Evolutionary conservation across 108 stramenopile species (phyloP).

Genomic region (Discostella pseudostelligera): DNA sequence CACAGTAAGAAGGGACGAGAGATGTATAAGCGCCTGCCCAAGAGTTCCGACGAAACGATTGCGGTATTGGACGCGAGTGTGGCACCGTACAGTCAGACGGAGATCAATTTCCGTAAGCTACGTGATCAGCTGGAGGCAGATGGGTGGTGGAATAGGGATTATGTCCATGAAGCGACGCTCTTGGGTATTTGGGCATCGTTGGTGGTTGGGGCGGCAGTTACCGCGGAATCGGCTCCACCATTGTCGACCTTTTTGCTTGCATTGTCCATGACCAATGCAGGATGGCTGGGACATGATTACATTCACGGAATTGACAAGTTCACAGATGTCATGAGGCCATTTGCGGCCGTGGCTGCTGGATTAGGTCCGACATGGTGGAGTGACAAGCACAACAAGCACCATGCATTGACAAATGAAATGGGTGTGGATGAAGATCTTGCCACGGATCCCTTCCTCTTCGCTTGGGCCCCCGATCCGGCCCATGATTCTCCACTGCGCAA

Average conservation of each 20-base stretch:
- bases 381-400: conserved; percentile 91
- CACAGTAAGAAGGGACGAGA: conserved; percentile 75
- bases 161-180: conserved; percentile 68
- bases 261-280: conserved; percentile 83
- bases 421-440: conserved; percentile 94
- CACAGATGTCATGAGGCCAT: conserved; percentile 59
- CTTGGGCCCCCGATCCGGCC: conserved; percentile 83
- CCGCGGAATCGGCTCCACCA: conserved; percentile 49
- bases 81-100: conserved; percentile 57
- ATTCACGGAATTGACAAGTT: conserved; percentile 87
- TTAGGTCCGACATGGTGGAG: conserved; percentile 84
- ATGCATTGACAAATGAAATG: conserved; percentile 86
- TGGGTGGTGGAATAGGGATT: conserved; percentile 91
- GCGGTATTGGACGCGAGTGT: conserved; percentile 45
- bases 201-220: conserved; percentile 56
- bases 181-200: conserved; percentile 69
- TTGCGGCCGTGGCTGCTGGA: conserved; percentile 73
- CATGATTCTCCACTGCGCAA: conserved; percentile 87
- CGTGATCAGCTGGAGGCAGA: conserved; percentile 73
- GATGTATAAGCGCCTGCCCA: conserved; percentile 82
- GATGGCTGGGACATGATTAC: conserved; percentile 94
- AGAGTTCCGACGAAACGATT: conserved; percentile 35
- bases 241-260: conserved; percentile 56
- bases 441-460: conserved; percentile 86
- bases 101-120: conserved; percentile 80